These are phyloP conservation scores for Oryza brachyantha DNA, from an alignment of 176 grass and related monocot species.

Conservation along the genomic window DNA sequence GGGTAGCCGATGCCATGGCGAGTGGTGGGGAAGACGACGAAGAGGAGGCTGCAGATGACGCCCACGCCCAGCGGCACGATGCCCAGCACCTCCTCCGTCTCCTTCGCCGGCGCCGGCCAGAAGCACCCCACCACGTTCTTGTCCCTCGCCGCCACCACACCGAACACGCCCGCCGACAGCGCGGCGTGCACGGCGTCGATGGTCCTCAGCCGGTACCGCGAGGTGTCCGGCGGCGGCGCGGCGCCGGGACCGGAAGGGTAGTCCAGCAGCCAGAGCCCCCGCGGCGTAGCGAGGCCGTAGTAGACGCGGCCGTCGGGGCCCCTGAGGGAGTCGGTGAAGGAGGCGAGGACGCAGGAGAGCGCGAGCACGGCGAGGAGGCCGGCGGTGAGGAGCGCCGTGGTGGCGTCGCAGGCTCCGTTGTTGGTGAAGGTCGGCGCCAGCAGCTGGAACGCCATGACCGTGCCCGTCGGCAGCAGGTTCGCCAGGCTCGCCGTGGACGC, in stretches of 20 bases:
- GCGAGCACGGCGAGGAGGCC: slow-evolving; percentile 51
- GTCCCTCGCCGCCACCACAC: slow-evolving; percentile 59
- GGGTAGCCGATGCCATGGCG: slow-evolving; percentile 34
- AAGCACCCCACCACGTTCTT: slow-evolving; percentile 59
- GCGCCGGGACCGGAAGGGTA: slow-evolving; percentile 27
- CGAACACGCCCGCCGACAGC: slow-evolving; percentile 67
- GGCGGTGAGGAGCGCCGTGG: slow-evolving; percentile 34
- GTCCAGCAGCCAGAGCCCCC: slow-evolving; percentile 73
- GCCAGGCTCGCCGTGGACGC: slow-evolving; percentile 58
- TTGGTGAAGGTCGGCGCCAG: slow-evolving; percentile 74
- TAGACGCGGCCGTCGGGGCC: slow-evolving; percentile 48
- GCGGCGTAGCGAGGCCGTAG: slow-evolving; percentile 63
- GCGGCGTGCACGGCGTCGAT: slow-evolving; percentile 71
- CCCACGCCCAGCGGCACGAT: slow-evolving; percentile 66
- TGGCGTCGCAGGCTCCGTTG: slow-evolving; percentile 73
- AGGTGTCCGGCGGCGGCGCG: slow-evolving; percentile 2
- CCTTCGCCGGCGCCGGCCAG: slow-evolving; percentile 30
- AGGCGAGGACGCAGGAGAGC: slow-evolving; percentile 54
- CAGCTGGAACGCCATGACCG: slow-evolving; percentile 81
- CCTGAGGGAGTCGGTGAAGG: slow-evolving; percentile 65
- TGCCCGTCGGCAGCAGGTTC: slow-evolving; percentile 82
- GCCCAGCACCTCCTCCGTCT: slow-evolving; percentile 49
- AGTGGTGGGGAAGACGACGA: slow-evolving; percentile 62
- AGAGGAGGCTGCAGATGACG: slow-evolving; percentile 69
- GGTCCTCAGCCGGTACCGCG: slow-evolving; percentile 36